A percentile compares a stretch with the other conserved stretches of the same genome.
Evolutionary conservation across 441 rosid species (phyloP).

Genomic region (Euphorbia celastroides): DNA sequence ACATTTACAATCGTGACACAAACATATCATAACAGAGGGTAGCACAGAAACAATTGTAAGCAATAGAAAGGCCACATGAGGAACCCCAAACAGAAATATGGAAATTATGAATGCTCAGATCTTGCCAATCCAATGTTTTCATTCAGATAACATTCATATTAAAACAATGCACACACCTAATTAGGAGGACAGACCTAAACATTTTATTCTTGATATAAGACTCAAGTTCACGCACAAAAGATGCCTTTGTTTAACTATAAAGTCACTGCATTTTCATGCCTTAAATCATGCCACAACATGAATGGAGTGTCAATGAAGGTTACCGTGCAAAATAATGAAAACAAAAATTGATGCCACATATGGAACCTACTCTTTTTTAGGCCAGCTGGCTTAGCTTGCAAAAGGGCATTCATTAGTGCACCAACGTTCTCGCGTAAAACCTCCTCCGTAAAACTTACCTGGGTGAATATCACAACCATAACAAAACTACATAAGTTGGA

Average conservation of each 20-base stretch:
- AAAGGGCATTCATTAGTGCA: slow-evolving; percentile 87
- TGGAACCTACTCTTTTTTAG: slow-evolving; percentile 78
- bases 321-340: not conserved
- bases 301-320: not conserved
- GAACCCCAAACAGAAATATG: no score
- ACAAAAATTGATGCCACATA: slow-evolving; percentile 5
- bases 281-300: not conserved
- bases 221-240: not conserved
- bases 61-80: no score
- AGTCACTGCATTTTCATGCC: not conserved
- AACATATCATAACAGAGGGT: no score
- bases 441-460: slow-evolving; percentile 72
- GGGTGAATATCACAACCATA: slow-evolving; percentile 18
- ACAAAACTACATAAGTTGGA: slow-evolving; percentile 1
- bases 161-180: no score
- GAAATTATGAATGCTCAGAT: no score
- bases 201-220: not conserved
- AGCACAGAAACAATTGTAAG: no score
- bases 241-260: not conserved
- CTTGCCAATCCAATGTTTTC: no score
- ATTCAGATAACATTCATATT: no score
- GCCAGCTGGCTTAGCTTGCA: slow-evolving; percentile 89
- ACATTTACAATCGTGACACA: no score
- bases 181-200: no score
- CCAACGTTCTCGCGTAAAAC: slow-evolving; percentile 72